Base-by-base conservation (phyloP, 164 flowering plant species). In the Annona cherimola region DNA sequence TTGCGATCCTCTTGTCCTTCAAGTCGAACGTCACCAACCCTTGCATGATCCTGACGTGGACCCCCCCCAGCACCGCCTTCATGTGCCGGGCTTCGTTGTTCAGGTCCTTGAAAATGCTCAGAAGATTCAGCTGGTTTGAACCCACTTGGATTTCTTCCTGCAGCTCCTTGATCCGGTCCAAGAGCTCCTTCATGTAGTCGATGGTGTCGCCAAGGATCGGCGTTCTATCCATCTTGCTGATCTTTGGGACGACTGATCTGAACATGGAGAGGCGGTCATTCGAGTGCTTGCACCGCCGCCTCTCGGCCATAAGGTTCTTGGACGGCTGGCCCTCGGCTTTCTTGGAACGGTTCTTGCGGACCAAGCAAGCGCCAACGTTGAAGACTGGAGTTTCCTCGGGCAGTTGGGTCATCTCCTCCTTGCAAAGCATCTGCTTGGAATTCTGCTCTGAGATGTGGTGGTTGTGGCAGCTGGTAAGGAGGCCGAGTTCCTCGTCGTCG, bases 171-270 rank as follows among this genome's bases (percentile, higher is more conserved):
- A 94, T 92, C 69, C 82, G 90, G 63, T 88, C 89, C 9, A 89
- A 78, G 2, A 94, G 87, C 81, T 92, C 97, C 66, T 90, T 94
- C 90, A 88, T 86, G 86, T 94, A 94, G 66, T 90, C 93, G 67
- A 94, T 94, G 2, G 97, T 88, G 66, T 94, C 98, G 63, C 96
- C 97, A 62, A 94, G 90, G 69, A 94, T 94, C 4, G 98, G 86
- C 61, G 98, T 94, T 71, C 97, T 87, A 73, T 94, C 98, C 97
- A 91, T 94, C 98, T 94, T 94, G 86, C 96, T 92, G n/a, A 94
- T 94, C 78, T 90, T 94, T 11, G 98, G 97, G 75, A 94, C 98
- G 42, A 92, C 90, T 14, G 98, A 91, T 81, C 96, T 79, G 12
- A 94, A 90, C 98, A 94, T 90, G 1, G 93, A 90, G 68, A 94